Percentiles rank a stretch among this genome's conserved stretches.
These are phyloP conservation scores for Eurotiales sp. DNA, from an alignment of 2,329 filamentous ascomycete genomes.

Conservation along the genomic window DNA sequence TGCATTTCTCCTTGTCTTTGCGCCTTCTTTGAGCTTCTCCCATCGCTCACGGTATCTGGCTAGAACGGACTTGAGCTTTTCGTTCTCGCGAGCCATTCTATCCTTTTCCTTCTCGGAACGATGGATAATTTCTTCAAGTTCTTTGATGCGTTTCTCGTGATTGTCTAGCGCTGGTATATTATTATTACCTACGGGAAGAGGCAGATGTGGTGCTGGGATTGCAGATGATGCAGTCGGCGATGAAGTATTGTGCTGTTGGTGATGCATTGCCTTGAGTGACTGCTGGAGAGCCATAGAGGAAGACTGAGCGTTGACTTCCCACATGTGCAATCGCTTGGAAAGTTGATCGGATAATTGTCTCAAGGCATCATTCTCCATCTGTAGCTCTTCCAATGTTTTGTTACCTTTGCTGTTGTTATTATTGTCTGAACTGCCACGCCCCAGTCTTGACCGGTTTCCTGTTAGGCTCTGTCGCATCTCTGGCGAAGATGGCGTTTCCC, in stretches of 20 bases:
- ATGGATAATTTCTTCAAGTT: constrained; percentile 65
- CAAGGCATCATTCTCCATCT: constrained; percentile 80
- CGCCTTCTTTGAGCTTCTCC: constrained; percentile 66
- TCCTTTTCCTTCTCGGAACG: constrained; percentile 59
- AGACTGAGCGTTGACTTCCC: constrained; percentile 87
- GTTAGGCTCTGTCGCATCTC: constrained; percentile 44
- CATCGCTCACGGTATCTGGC: constrained; percentile 60
- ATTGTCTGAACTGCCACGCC: constrained; percentile 16
- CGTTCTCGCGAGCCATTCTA: constrained; percentile 58
- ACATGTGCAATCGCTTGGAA: constrained; percentile 82
- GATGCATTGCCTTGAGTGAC: constrained; percentile 58
- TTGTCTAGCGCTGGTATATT: constrained; percentile 2
- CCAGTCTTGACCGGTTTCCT: constrained; percentile 32
- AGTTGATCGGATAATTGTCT: constrained; percentile 83
- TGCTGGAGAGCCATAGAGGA: constrained; percentile 82
- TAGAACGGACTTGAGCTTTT: constrained; percentile 55
- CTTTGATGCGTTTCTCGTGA: constrained; percentile 53
- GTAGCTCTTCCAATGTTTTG: constrained; percentile 81
- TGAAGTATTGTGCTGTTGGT: constrained; percentile 27
- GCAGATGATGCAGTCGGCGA: constrained; percentile 28
- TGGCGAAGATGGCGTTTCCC: constrained; percentile 59
- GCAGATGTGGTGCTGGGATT: constrained; percentile 16
- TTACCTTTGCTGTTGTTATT: constrained; percentile 24
- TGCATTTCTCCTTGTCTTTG: constrained; percentile 38
- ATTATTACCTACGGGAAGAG: constrained; percentile 27